Percentiles rank a stretch among this genome's conserved stretches.
Conservation (phyloP, 106 monocot genomes). For the Iris macrosiphon region DNA sequence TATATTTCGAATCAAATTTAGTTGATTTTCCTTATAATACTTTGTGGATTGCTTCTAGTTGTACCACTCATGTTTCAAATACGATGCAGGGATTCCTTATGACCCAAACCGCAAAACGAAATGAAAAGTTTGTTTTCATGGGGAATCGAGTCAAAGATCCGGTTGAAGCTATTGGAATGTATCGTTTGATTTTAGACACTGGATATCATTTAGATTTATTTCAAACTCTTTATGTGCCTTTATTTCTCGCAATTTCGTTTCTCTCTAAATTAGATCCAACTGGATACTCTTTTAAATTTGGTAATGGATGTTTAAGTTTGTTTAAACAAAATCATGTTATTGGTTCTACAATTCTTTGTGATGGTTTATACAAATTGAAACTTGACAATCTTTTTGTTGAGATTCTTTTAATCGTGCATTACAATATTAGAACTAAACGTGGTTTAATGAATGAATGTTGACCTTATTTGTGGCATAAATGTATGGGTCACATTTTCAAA, state of each 20-base stretch:
- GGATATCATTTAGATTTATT: conserved; percentile 10
- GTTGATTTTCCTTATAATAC: conserved; percentile 8
- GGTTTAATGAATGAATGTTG: background rate
- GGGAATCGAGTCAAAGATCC: background rate
- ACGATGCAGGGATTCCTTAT: conserved; percentile 7
- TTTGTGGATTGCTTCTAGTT: conserved; percentile 9
- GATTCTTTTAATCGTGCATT: background rate
- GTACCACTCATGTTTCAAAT: conserved; percentile 4
- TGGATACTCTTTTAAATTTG: no score
- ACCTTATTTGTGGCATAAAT: conserved; percentile 4
- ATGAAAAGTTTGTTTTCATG: conserved; percentile 8
- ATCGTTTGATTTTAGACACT: background rate
- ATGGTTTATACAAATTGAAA: background rate
- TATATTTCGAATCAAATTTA: conserved; percentile 13
- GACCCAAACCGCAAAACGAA: conserved; percentile 6
- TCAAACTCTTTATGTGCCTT: conserved; percentile 1
- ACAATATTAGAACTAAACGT: conserved; percentile 1
- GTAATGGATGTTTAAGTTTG: background rate
- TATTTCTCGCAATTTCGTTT: conserved; percentile 1
- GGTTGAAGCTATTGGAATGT: conserved; percentile 4
- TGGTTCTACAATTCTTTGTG: background rate
- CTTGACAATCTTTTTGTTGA: background rate
- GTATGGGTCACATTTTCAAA: conserved; percentile 3
- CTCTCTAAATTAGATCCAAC: background rate
- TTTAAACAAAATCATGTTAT: conserved; percentile 1